Evolutionary conservation across 2,329 filamentous ascomycete species (phyloP), one percentile per base, ranked within the genome.

Genomic region (Botrytis cinerea): DNA sequence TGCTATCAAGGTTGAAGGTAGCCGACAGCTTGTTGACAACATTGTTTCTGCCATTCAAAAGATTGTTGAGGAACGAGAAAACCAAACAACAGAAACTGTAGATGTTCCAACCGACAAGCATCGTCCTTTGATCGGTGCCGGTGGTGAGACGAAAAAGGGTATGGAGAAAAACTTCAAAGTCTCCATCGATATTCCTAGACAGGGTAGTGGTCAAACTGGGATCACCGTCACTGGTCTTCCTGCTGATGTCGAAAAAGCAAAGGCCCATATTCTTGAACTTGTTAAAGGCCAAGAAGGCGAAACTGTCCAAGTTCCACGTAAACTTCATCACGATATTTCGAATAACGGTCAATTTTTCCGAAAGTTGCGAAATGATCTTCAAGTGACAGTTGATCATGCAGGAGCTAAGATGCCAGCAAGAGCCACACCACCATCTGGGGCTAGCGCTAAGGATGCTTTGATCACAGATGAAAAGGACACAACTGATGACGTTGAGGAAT

Each of bases 301-400:
- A 86, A 96, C 92, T 0, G 83, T 98, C n/a, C 87, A 92, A 78
- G 88, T 99, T 14, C 95, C 96, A 18, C 89, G 91, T 74, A 89
- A 91, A 78, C 86, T 96, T 74, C 96, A 99, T 85, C 93, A 98
- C 81, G 84, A 87, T 74, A 88, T 99, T 77, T 89, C 93, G 70
- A 95, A 97, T 81, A 95, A 95, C 76, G 96, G 95, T 1, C 91
- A 94, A 78, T 93, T 98, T 85, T 98, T 98, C 92, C 93, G 95
- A 77, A 92, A 90, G 79, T 90, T 99, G 60, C 91, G 92, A 76
- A 95, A 90, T 82, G 93, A 98, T 80, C 88, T 93, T 83, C 91
- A 93, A 78, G 94, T 99, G 77, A 96, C 92, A 0, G 92, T 99
- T 71, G 95, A 98, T 82, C 96, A 98, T 81, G 93, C 90, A 72